These are phyloP conservation scores for Ogataea degrootiae DNA, from an alignment of 805 yeast genomes.

Conservation along the genomic window DNA sequence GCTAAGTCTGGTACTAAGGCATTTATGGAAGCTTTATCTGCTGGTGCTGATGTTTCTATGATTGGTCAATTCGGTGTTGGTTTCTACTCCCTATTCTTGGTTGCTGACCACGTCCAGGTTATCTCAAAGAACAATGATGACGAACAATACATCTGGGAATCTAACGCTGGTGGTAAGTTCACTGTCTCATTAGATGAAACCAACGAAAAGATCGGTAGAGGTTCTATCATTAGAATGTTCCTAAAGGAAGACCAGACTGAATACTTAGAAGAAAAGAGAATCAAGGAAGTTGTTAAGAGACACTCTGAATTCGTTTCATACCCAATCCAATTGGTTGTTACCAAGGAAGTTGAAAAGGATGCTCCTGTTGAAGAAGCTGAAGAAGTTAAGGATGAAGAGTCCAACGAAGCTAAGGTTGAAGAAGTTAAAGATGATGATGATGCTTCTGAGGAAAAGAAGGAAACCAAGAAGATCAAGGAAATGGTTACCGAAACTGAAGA, in stretches of 20 bases:
- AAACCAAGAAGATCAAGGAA: conserved; percentile 89
- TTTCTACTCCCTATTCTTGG: conserved; percentile 98
- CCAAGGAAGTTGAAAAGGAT: conserved; percentile 98
- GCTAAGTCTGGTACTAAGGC: conserved; percentile 99
- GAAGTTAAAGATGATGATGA: conserved; percentile 72
- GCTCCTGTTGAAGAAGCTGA: conserved; percentile 78
- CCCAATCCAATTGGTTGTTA: conserved; percentile 97
- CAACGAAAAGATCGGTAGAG: conserved; percentile 87
- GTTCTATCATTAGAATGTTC: conserved; percentile 92
- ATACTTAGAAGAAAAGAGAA: conserved; percentile 98
- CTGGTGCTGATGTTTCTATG: conserved; percentile 99
- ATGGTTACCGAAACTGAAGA: conserved; percentile 94
- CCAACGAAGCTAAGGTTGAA: conserved; percentile 68
- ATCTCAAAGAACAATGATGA: conserved; percentile 98
- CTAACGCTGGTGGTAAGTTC: conserved; percentile 99
- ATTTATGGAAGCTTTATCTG: conserved; percentile 98
- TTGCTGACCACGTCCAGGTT: conserved; percentile 98
- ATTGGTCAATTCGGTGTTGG: conserved; percentile 99
- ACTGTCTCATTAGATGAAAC: conserved; percentile 87
- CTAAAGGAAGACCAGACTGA: conserved; percentile 98
- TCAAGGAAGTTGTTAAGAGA: conserved; percentile 98
- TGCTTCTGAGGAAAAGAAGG: conserved; percentile 51
- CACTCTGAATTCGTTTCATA: conserved; percentile 99
- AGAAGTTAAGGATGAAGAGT: conserved; percentile 42
- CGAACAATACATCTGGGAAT: conserved; percentile 99